Evolutionary conservation across 1,139 yeast species (phyloP), one percentile per base, ranked within the genome.

Genomic region (Groenewaldozyma sp.): DNA sequence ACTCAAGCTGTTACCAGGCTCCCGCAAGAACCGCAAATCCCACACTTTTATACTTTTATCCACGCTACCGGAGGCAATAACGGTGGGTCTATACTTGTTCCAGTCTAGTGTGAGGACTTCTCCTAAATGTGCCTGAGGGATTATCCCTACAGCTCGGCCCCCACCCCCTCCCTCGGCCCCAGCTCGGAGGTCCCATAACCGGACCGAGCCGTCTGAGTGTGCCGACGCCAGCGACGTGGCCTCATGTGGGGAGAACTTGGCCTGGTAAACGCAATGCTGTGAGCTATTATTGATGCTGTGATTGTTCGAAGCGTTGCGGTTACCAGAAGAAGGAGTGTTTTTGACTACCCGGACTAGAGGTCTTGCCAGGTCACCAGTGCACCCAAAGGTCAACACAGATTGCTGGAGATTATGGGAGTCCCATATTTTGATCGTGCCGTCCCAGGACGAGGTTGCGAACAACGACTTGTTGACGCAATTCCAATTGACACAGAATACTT

Each of bases 401-500:
- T 68, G 31, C 10, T 11, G 62, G 11, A 67, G 65, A 39, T 91
- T 66, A 24, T 63, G 63, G 0, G 94, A 91, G 0, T 78, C 62
- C 80, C 80, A 75, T 6, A 91, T 56, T 60, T 84, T 86, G 37
- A 88, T 73, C 1, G 81, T 68, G 0, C 96, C 95, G 59, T 91
- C 97, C 97, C 97, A 91, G 18, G 94, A 82, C 21, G 88, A 72
- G 17, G 91, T 73, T 31, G 81, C 76, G 59, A 88, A 83, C 22
- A 68, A 67, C 1, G 71, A 54, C 59, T 87, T 88, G 49, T 82
- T 88, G 2, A 82, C 79, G 52, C 82, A 60, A 59, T 84, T 86
- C 96, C 97, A 88, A 55, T 78, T 75, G 31, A 88, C 79, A 2
- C 84, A 73, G 49, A 86, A 84, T n/a, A 84, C 95, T 57, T 91